Percentiles rank a stretch among this genome's conserved stretches.
Evolutionary conservation across 768 basidiomycete species (phyloP).

Genomic region (Megacollybia marginata): DNA sequence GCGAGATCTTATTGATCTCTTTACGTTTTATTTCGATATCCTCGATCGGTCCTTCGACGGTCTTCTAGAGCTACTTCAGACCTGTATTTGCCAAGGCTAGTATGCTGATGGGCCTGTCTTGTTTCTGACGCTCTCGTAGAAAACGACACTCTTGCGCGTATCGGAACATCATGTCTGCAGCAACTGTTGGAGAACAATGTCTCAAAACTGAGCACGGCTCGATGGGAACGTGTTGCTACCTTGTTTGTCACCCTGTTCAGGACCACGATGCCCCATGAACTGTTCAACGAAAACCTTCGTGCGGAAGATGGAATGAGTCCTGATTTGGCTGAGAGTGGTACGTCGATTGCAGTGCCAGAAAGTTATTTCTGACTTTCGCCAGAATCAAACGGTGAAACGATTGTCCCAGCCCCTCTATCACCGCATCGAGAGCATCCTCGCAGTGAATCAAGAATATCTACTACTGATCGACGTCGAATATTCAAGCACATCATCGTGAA

Average conservation of each 20-base stretch:
- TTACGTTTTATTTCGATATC: slow-evolving; percentile 90
- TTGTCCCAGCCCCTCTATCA: slow-evolving; percentile 85
- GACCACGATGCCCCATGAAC: slow-evolving; percentile 93
- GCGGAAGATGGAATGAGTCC: slow-evolving; percentile 57
- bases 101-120: neutral
- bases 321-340: slow-evolving; percentile 42
- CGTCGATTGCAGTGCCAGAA: neutral
- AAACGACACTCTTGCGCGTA: slow-evolving; percentile 95
- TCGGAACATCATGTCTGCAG: slow-evolving; percentile 96
- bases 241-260: slow-evolving; percentile 96
- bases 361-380: slow-evolving; percentile 1
- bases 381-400: slow-evolving; percentile 62
- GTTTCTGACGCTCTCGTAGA: slow-evolving; percentile 41
- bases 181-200: slow-evolving; percentile 93
- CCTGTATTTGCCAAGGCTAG: slow-evolving; percentile 98
- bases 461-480: slow-evolving; percentile 68
- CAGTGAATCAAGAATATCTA: slow-evolving; percentile 42
- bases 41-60: slow-evolving; percentile 88
- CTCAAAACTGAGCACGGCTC: slow-evolving; percentile 68
- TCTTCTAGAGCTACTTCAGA: slow-evolving; percentile 85
- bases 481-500: slow-evolving; percentile 99
- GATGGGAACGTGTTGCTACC: slow-evolving; percentile 88
- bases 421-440: slow-evolving; percentile 54
- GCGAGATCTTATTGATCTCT: slow-evolving; percentile 90
- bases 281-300: slow-evolving; percentile 91